Evolutionary conservation across 2,329 filamentous ascomycete genomes (phyloP), one percentile per base, ranked within the genome.

Genomic region (Orbilia brochopaga): DNA sequence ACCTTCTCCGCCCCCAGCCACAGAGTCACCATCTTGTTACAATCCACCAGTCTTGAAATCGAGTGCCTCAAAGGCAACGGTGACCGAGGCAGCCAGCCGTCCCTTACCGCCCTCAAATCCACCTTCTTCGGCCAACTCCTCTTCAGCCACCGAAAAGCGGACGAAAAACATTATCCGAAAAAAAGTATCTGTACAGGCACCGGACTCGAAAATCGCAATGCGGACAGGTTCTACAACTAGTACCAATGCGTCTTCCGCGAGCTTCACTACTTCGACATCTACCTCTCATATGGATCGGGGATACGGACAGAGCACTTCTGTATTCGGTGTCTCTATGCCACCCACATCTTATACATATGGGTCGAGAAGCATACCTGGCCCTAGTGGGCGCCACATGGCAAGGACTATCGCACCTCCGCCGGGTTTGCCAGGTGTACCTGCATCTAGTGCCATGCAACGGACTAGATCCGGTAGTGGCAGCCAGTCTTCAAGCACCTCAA

Each of bases 401-500:
- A 63, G 66, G 30, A 70, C 48, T 17, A 55, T 64, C 51, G 59
- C 30, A 7, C 54, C 66, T 15, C 66, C 59, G 2, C 59, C 65
- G n/a, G 66, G 66, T 17, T 52, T 67, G 17, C 58, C 63, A 15
- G n/a, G 27, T 32, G 53, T 52, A 19, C 37, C 65, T 32, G 24
- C 53, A 15, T 42, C 66, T 42, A 64, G 21, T 30, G 23, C 32
- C 7, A 70, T 70, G 66, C 66, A 64, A 21, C 50, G 66, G 30
- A 60, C 66, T n/a, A 59, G 66, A 40, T 70, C 66, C 15, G 66
- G 66, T n/a, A 70, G 66, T 27, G 66, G 66, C 23, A 64, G 66
- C 24, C 66, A 70, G 35, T 51, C 66, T 11, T 64, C 59, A 44
- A 59, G 46, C n/a, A 55, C 59, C 30, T 59, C 66, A 32, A 52